These are phyloP conservation scores for Dinochytrium kinnereticum DNA, from an alignment of 371 early-diverging fungal genomes.

Conservation along the genomic window DNA sequence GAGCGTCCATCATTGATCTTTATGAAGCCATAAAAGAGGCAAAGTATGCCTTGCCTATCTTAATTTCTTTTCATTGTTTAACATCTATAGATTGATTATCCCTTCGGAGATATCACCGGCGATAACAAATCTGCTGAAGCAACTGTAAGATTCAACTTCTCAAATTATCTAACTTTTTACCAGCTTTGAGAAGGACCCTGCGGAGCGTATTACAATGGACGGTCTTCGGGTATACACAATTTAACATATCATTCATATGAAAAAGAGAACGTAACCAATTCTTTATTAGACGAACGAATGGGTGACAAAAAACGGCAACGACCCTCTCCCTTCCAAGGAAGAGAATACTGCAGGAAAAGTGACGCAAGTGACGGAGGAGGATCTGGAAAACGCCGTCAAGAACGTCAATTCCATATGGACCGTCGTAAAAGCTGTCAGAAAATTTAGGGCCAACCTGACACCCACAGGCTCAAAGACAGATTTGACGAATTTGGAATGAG, in stretches of 20 bases:
- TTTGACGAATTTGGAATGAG: too few species aligned
- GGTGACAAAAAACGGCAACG: conserved; percentile 76
- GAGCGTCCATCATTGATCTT: conserved; percentile 71
- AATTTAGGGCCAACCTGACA: conserved; percentile 15
- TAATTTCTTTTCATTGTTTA: neutral
- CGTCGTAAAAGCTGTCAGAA: conserved; percentile 29
- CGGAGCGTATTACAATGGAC: conserved; percentile 75
- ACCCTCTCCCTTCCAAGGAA: conserved; percentile 71
- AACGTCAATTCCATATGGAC: conserved; percentile 37
- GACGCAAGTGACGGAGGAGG: conserved; percentile 82
- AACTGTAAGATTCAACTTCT: conserved; percentile 35
- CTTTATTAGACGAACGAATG: conserved; percentile 75
- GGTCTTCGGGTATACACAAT: conserved; percentile 68
- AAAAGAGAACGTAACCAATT: too few species aligned
- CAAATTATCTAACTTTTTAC: neutral
- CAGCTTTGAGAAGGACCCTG: conserved; percentile 80
- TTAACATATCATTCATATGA: too few species aligned
- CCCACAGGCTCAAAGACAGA: conserved; percentile 8
- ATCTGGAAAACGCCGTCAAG: conserved; percentile 77
- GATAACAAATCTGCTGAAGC: conserved; percentile 30
- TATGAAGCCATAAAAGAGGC: conserved; percentile 72
- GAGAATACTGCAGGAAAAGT: conserved; percentile 75
- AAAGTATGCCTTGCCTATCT: conserved; percentile 31
- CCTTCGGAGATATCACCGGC: conserved; percentile 14
- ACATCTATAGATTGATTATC: conserved; percentile 15